Conservation (phyloP, 148 eudicot genomes). For the Chenopodium album region DNA sequence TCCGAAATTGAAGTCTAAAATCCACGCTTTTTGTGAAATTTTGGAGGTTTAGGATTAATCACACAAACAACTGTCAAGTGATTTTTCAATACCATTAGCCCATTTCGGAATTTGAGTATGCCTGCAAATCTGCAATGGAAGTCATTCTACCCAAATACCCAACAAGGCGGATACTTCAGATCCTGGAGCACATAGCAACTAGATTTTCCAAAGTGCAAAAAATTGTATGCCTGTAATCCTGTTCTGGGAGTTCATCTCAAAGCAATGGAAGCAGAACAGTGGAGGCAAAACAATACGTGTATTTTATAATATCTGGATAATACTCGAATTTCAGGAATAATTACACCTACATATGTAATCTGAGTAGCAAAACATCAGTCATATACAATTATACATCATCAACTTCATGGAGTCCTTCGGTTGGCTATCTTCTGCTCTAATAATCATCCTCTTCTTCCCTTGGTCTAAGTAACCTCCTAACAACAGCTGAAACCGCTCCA, state of each 20-base stretch:
- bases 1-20: too few relatives aligned
- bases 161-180: background rate
- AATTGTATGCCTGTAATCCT: background rate
- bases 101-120: background rate
- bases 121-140: background rate
- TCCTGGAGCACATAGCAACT: background rate
- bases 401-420: background rate
- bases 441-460: constrained; percentile 50
- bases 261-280: background rate
- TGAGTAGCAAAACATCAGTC: background rate
- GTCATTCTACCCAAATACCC: background rate
- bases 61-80: too few relatives aligned
- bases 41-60: too few relatives aligned
- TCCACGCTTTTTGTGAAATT: too few relatives aligned
- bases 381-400: constrained; percentile 18
- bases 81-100: too few relatives aligned
- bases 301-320: background rate
- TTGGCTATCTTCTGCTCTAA: constrained; percentile 1
- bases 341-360: background rate
- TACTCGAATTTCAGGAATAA: background rate
- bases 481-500: constrained; percentile 60
- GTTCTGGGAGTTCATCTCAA: background rate
- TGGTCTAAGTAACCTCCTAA: constrained; percentile 49
- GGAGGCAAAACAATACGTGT: background rate
- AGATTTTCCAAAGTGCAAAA: background rate